These are phyloP conservation scores for Mortierella antarctica DNA, from an alignment of 192 early-diverging fungal genomes.

Conservation along the genomic window DNA sequence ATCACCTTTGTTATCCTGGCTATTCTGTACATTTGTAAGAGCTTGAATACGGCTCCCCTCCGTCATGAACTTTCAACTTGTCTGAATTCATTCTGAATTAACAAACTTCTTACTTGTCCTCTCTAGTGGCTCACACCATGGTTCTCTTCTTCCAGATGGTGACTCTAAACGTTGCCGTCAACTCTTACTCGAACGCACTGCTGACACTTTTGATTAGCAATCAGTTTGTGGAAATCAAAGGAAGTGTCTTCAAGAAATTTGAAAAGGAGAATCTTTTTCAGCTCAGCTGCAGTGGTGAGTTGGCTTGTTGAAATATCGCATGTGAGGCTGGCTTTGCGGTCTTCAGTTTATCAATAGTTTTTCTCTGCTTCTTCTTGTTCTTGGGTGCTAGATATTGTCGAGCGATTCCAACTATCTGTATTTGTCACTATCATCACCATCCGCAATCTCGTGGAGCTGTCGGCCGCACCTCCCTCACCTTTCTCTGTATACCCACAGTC, in stretches of 20 bases:
- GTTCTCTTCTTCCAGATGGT: constrained; percentile 96
- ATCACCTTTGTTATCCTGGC: constrained; percentile 80
- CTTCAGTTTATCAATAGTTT: neutral
- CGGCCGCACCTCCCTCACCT: constrained; percentile 69
- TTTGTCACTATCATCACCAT: constrained; percentile 92
- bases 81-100: neutral
- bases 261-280: constrained; percentile 98
- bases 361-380: neutral
- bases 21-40: constrained; percentile 81
- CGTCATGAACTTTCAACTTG: neutral
- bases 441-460: constrained; percentile 90
- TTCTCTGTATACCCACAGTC: constrained; percentile 69
- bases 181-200: constrained; percentile 94
- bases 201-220: constrained; percentile 94
- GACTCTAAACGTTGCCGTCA: constrained; percentile 95
- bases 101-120: neutral
- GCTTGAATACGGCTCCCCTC: neutral
- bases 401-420: constrained; percentile 91
- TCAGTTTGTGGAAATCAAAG: constrained; percentile 99
- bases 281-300: constrained; percentile 85
- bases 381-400: constrained; percentile 84
- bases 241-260: constrained; percentile 96
- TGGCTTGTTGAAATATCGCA: neutral
- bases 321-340: neutral
- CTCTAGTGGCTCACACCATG: constrained; percentile 82